Evolutionary conservation across 495 filamentous ascomycete genomes (phyloP).

Genomic region (Aspergillus ostianus): DNA sequence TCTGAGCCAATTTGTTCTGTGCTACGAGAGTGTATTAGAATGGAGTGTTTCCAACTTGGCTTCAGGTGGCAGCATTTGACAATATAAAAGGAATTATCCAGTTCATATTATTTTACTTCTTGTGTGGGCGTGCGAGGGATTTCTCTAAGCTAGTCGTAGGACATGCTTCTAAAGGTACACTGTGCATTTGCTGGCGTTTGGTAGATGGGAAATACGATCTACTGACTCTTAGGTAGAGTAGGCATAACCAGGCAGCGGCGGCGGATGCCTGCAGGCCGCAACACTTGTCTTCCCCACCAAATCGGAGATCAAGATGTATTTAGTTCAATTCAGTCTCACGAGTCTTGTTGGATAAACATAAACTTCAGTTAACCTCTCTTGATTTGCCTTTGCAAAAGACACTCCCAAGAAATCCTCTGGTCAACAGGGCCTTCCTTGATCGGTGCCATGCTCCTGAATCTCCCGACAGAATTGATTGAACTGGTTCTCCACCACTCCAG

Average conservation of each 20-base stretch:
- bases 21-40: conserved; percentile 92
- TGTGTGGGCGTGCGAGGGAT: no score
- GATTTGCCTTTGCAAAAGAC: neutral
- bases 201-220: neutral
- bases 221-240: no score
- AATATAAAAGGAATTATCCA: neutral
- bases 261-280: neutral
- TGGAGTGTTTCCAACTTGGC: conserved; percentile 63
- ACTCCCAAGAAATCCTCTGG: neutral
- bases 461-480: conserved; percentile 43
- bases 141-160: neutral
- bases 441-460: conserved; percentile 31
- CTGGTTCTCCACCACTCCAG: conserved; percentile 36
- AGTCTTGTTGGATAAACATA: neutral
- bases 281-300: neutral
- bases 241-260: no score
- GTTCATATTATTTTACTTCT: no score
- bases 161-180: conserved; percentile 7
- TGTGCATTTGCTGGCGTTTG: conserved; percentile 22
- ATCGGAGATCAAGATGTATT: neutral
- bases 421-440: neutral
- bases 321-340: neutral
- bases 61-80: conserved; percentile 12
- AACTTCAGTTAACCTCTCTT: neutral
- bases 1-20: conserved; percentile 89